A percentile compares a stretch with the other conserved stretches of the same genome.
These are phyloP conservation scores for Sphagnum magellanicum DNA, from an alignment of 228 moss, liverwort and hornwort genomes.

Conservation along the genomic window DNA sequence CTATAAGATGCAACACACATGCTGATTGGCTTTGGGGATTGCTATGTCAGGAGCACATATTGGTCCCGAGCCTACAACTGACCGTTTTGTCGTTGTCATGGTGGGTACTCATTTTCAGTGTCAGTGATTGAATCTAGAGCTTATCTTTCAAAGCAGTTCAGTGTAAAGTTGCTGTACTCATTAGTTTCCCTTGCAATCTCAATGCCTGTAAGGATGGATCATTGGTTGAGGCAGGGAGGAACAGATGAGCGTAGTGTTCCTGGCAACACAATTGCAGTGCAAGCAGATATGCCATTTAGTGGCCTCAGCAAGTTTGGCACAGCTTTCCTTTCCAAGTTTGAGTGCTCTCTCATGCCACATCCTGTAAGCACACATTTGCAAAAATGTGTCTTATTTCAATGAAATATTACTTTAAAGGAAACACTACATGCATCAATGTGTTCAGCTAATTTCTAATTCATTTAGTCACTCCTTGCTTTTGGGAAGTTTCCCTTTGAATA, in stretches of 20 bases:
- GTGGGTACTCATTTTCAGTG: conserved; percentile 23
- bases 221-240: conserved; percentile 56
- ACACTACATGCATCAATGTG: no score
- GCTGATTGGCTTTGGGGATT: background rate
- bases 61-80: conserved; percentile 98
- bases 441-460: background rate
- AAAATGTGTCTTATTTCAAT: background rate
- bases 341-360: conserved; percentile 99
- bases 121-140: no score
- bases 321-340: conserved; percentile 96
- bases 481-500: background rate
- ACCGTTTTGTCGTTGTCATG: conserved; percentile 99
- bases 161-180: background rate
- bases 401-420: no score
- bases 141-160: background rate
- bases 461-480: background rate
- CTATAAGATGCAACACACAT: background rate
- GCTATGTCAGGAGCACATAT: conserved; percentile 72
- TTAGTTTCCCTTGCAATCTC: no score
- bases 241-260: conserved; percentile 91
- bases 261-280: conserved; percentile 95
- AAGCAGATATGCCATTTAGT: conserved; percentile 99
- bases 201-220: background rate
- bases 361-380: conserved; percentile 36
- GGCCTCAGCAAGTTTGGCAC: conserved; percentile 91